Base-by-base conservation (phyloP, 2,329 filamentous ascomycete genomes). In the Coniochaeta hoffmannii region DNA sequence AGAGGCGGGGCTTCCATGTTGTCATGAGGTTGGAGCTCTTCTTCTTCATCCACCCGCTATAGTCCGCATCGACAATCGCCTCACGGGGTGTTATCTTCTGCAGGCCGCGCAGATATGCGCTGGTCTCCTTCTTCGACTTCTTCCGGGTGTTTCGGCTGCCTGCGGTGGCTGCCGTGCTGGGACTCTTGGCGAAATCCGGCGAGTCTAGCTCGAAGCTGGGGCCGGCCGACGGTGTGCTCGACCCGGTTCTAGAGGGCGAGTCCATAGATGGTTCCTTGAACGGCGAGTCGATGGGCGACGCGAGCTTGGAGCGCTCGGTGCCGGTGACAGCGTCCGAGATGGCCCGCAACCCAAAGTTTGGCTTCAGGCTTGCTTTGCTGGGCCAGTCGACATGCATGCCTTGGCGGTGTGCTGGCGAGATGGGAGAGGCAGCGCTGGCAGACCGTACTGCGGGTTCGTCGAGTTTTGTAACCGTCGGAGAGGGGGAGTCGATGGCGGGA, bases 1-100 rank as follows among this genome's bases (percentile, higher is more conserved):
- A 99, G n/a, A 97, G 79, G 12, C 94, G 86, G 12, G 92, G 89
- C 67, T 97, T 99, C 94, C 94, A 99, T 1, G 92, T 96, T 2
- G 91, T 91, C 87, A 99, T 96, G 32, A 97, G 77, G 65, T 93
- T 94, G 1, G 90, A 93, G 57, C 90, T 96, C 72, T 95, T 92
- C 80, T 99, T 99, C 78, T 94, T 97, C 94, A 99, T 99, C 94
- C 94, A 99, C 1, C 94, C 94, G 65, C 87, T 93, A 69, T 96
- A 97, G 66, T 99, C 93, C 55, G 90, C 93, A 58, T 84, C 85
- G 59, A 85, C 76, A 71, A 96, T 94, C 58, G 93, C 91, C 67
- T 96, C 90, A 55, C 85, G 78, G 0, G 94, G 94, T 0, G 82
- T 75, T 58, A 93, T 88, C 70, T 92, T 91, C 63, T 89, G 81